These are phyloP conservation scores for Porphyrellus cyaneotinctus DNA, from an alignment of 768 basidiomycete species.

Conservation along the genomic window DNA sequence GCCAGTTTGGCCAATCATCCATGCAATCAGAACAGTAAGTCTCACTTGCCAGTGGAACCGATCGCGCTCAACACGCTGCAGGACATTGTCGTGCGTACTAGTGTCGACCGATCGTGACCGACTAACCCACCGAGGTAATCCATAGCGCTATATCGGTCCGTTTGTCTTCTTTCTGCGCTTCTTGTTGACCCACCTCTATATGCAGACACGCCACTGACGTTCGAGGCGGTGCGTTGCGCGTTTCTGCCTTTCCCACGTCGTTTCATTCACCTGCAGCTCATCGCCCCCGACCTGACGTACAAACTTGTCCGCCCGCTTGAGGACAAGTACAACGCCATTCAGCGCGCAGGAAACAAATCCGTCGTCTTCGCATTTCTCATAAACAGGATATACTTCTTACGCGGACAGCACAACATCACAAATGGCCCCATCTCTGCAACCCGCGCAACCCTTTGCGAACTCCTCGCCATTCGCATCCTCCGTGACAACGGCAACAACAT, in stretches of 20 bases:
- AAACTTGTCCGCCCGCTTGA: slow-evolving; percentile 83
- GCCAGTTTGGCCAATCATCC: slow-evolving; percentile 79
- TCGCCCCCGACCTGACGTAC: slow-evolving; percentile 85
- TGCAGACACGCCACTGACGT: slow-evolving; percentile 77
- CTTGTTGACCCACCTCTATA: not conserved
- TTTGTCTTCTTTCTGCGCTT: slow-evolving; percentile 1
- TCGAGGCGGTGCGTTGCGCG: slow-evolving; percentile 60
- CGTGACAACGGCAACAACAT: slow-evolving; percentile 66
- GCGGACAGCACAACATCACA: slow-evolving; percentile 64
- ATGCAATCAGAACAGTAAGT: slow-evolving; percentile 62
- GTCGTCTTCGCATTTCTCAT: slow-evolving; percentile 86
- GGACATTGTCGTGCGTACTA: slow-evolving; percentile 55
- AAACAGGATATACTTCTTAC: slow-evolving; percentile 80
- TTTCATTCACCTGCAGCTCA: slow-evolving; percentile 46
- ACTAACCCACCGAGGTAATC: slow-evolving; percentile 3
- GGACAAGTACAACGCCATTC: slow-evolving; percentile 78
- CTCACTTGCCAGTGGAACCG: too few species aligned
- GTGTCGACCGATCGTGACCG: not conserved
- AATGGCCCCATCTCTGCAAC: slow-evolving; percentile 67
- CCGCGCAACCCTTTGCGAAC: slow-evolving; percentile 83
- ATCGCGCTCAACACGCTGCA: slow-evolving; percentile 28
- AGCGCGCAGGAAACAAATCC: slow-evolving; percentile 72
- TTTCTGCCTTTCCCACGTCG: not conserved
- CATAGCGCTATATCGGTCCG: slow-evolving; percentile 67
- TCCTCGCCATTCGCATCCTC: slow-evolving; percentile 78